Conservation (phyloP, 306 rosid species). For the Vigna reflexopilosa region DNA sequence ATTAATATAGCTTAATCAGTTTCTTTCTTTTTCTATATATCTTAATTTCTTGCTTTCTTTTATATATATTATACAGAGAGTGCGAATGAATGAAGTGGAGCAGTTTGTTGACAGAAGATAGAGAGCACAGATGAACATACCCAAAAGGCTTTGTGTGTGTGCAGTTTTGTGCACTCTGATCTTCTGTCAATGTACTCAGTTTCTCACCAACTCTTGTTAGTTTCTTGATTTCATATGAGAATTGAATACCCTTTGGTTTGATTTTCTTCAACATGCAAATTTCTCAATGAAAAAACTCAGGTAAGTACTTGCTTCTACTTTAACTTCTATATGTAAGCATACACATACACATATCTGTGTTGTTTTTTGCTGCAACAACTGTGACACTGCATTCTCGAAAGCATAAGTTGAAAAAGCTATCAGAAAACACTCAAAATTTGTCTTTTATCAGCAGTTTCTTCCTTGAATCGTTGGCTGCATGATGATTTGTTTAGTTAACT, state of each 20-base stretch:
- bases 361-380: background rate
- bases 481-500: slow-evolving; percentile 4
- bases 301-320: background rate
- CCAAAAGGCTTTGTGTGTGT: slow-evolving; percentile 51
- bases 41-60: background rate
- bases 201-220: background rate
- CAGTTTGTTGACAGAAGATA: slow-evolving; percentile 61
- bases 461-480: background rate
- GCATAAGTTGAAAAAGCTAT: background rate
- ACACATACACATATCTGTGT: background rate
- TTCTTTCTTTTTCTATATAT: background rate
- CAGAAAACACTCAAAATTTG: background rate
- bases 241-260: background rate
- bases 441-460: background rate
- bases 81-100: background rate
- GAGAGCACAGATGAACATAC: slow-evolving; percentile 66
- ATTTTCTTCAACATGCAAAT: background rate
- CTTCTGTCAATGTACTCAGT: slow-evolving; percentile 51
- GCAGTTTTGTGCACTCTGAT: slow-evolving; percentile 61
- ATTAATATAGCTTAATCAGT: background rate
- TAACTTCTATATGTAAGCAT: background rate
- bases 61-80: background rate
- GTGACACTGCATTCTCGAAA: background rate
- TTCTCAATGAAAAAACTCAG: background rate
- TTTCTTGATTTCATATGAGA: background rate